phyloP scores from a whole-genome alignment of 164 flowering plant genomes.

The Vitis cinerea region DNA sequence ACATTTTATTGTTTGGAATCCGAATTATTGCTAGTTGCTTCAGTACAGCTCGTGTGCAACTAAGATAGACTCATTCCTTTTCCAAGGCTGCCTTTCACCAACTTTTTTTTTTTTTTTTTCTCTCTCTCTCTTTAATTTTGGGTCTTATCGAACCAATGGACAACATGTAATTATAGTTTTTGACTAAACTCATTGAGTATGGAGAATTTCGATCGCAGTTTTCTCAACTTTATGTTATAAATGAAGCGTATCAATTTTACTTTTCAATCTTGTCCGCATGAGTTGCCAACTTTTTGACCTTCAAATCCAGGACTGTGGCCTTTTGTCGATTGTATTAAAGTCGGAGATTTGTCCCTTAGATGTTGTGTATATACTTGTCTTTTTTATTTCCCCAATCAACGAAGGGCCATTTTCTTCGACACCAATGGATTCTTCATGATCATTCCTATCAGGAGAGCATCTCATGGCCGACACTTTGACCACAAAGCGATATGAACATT shows the following conservation, averaged over 20 bases:
- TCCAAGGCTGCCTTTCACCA: constrained; percentile 5
- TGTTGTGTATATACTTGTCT: not conserved
- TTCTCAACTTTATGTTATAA: constrained; percentile 11
- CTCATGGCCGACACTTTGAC: not conserved
- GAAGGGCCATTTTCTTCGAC: not conserved
- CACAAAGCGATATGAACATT: not conserved
- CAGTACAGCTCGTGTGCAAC: constrained; percentile 14
- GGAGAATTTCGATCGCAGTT: constrained; percentile 12
- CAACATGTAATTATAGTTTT: constrained; percentile 18
- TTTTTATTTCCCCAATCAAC: constrained; percentile 21
- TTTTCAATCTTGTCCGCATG: constrained; percentile 16
- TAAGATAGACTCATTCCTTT: constrained; percentile 1
- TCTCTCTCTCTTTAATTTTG: not conserved
- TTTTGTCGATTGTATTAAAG: constrained; percentile 1
- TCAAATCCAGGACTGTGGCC: constrained; percentile 11
- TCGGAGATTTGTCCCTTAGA: constrained; percentile 8
- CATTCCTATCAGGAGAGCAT: constrained; percentile 12
- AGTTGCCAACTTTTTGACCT: constrained; percentile 23
- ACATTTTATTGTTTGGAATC: too few relatives aligned
- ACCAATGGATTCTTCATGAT: constrained; percentile 1
- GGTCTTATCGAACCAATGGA: constrained; percentile 17
- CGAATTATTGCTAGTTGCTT: too few relatives aligned
- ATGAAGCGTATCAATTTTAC: constrained; percentile 8
- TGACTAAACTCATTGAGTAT: constrained; percentile 19
- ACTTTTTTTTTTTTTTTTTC: not conserved